Percentiles rank a stretch among this genome's conserved stretches.
These are phyloP conservation scores for Zygosaccharomyces pseudobailii DNA, from an alignment of 1,139 yeast species.

Conservation along the genomic window DNA sequence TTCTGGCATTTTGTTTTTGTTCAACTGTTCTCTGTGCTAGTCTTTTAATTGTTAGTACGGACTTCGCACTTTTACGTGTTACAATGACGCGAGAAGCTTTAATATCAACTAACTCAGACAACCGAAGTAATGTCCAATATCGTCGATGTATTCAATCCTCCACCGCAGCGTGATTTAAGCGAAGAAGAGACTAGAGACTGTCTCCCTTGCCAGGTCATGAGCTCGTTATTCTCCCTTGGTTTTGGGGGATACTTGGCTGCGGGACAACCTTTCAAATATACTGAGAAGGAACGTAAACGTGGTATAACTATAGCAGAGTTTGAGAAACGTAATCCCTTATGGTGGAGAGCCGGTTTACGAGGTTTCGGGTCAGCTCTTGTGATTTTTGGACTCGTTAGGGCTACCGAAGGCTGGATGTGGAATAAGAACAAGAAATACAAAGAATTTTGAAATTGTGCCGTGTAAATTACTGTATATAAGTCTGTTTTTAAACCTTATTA, in stretches of 20 bases:
- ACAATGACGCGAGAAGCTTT: neutral
- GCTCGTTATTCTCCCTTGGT: conserved; percentile 49
- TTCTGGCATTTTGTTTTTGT: conserved; percentile 30
- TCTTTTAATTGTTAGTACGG: neutral
- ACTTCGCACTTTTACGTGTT: conserved; percentile 1
- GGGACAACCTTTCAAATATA: conserved; percentile 46
- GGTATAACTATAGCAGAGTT: conserved; percentile 35
- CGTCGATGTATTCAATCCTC: conserved; percentile 54
- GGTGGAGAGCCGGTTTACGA: conserved; percentile 54
- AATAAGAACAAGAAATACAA: conserved; percentile 33
- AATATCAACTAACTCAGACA: neutral
- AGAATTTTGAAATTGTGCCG: conserved; percentile 5
- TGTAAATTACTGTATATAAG: conserved; percentile 2
- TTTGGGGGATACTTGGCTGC: conserved; percentile 58
- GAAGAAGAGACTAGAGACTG: conserved; percentile 47
- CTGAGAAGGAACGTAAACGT: conserved; percentile 33
- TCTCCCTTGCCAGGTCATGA: conserved; percentile 59
- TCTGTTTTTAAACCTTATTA: neutral
- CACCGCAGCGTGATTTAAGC: conserved; percentile 41
- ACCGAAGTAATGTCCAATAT: conserved; percentile 31
- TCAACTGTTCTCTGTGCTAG: neutral
- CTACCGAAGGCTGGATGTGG: conserved; percentile 52
- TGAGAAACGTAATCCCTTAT: conserved; percentile 43
- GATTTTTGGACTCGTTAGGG: conserved; percentile 53
- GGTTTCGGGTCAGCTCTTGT: conserved; percentile 49